Conservation (phyloP, 2,329 filamentous ascomycete genomes). For the Microcera coccophila region DNA sequence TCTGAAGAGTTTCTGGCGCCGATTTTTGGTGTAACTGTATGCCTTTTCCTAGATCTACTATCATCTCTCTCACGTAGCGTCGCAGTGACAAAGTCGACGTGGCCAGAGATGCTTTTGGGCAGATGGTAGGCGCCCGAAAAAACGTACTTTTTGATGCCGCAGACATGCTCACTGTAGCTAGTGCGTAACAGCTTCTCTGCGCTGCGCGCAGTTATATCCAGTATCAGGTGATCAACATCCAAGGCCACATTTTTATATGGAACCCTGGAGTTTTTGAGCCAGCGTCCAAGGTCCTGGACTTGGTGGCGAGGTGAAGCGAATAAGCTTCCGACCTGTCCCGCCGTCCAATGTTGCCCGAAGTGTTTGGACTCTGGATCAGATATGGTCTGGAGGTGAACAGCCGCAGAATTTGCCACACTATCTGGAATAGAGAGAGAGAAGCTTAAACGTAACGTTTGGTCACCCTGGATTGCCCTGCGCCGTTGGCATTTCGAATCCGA, state of each 20-base stretch:
- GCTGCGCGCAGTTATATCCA: background rate
- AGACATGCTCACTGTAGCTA: background rate
- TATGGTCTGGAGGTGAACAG: background rate
- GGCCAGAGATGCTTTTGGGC: background rate
- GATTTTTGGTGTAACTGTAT: background rate
- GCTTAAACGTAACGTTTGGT: background rate
- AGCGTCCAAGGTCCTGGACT: background rate
- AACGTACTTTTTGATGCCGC: background rate
- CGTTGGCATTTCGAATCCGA: background rate
- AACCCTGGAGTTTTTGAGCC: background rate
- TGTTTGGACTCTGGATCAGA: background rate
- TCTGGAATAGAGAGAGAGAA: background rate
- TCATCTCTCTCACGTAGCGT: background rate
- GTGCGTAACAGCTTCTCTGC: background rate
- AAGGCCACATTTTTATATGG: background rate
- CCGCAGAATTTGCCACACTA: background rate
- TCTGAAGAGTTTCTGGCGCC: background rate
- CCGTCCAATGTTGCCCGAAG: background rate
- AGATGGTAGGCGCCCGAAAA: background rate
- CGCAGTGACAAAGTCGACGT: background rate
- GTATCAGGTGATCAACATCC: background rate
- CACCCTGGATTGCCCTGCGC: background rate
- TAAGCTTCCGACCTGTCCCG: background rate
- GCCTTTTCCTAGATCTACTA: background rate
- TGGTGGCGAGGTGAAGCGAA: background rate